These are phyloP conservation scores for Boletus rubroflammeus DNA, from an alignment of 768 basidiomycete species.

Conservation along the genomic window DNA sequence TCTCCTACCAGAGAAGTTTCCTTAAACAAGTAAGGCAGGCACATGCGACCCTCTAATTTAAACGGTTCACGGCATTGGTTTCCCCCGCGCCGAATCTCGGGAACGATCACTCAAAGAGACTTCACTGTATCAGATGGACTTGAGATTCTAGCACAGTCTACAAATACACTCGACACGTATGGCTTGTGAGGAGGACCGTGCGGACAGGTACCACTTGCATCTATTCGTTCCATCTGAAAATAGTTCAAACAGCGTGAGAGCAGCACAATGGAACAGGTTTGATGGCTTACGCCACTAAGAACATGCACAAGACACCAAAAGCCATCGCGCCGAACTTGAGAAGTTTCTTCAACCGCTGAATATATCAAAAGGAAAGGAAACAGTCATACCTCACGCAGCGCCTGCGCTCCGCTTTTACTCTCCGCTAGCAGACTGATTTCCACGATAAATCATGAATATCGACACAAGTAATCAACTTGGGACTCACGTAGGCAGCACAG, in stretches of 20 bases:
- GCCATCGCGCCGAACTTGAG: slow-evolving; percentile 86
- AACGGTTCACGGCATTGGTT: slow-evolving; percentile 27
- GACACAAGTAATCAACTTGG: slow-evolving; percentile 4
- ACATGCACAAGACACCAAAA: slow-evolving; percentile 89
- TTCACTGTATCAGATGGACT: neutral
- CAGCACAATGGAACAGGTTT: slow-evolving; percentile 7
- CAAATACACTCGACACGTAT: neutral
- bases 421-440: slow-evolving; percentile 69
- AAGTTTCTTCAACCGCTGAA: slow-evolving; percentile 21
- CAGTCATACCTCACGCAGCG: slow-evolving; percentile 73
- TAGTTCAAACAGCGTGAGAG: slow-evolving; percentile 19
- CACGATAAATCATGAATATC: slow-evolving; percentile 12
- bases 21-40: slow-evolving; percentile 12
- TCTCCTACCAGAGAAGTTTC: neutral
- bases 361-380: slow-evolving; percentile 10
- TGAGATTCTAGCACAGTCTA: slow-evolving; percentile 8
- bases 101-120: slow-evolving; percentile 2
- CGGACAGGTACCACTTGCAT: slow-evolving; percentile 14
- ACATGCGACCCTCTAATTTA: slow-evolving; percentile 22
- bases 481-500: slow-evolving; percentile 84
- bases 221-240: slow-evolving; percentile 75
- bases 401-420: slow-evolving; percentile 83
- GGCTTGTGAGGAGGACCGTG: neutral
- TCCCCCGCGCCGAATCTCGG: slow-evolving; percentile 8
- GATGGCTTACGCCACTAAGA: slow-evolving; percentile 78